Evolutionary conservation across 164 flowering plant species (phyloP).

Genomic region (Paratinospora sagittata): DNA sequence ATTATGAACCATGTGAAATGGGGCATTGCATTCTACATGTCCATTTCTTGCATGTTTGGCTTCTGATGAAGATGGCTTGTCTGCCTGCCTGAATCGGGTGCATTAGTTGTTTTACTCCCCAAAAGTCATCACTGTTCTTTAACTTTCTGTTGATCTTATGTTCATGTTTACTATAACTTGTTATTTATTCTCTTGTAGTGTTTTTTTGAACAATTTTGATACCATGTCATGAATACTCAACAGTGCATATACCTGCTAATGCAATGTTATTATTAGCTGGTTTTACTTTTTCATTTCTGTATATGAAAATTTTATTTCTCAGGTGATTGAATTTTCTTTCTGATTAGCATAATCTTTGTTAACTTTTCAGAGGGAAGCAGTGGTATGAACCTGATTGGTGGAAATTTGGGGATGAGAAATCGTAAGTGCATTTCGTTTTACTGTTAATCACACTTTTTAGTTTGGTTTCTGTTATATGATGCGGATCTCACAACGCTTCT

Average conservation of each 20-base stretch:
- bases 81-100: too few relatives aligned
- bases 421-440: constrained; percentile 46
- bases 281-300: background rate
- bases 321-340: background rate
- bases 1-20: background rate
- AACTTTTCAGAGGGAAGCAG: constrained; percentile 68
- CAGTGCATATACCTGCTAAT: too few relatives aligned
- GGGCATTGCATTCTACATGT: background rate
- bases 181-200: too few relatives aligned
- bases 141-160: background rate
- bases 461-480: background rate
- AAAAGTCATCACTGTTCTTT: background rate
- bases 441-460: background rate
- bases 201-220: too few relatives aligned
- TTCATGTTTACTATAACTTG: too few relatives aligned
- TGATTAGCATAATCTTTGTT: background rate
- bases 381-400: constrained; percentile 99
- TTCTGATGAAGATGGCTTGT: background rate
- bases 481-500: background rate
- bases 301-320: background rate
- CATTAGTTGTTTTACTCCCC: background rate
- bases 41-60: background rate
- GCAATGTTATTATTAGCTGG: too few relatives aligned
- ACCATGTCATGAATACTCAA: too few relatives aligned
- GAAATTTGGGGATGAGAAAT: constrained; percentile 94